phyloP scores from a whole-genome alignment of 495 filamentous ascomycete species.

The Penicillium mononematosum region DNA sequence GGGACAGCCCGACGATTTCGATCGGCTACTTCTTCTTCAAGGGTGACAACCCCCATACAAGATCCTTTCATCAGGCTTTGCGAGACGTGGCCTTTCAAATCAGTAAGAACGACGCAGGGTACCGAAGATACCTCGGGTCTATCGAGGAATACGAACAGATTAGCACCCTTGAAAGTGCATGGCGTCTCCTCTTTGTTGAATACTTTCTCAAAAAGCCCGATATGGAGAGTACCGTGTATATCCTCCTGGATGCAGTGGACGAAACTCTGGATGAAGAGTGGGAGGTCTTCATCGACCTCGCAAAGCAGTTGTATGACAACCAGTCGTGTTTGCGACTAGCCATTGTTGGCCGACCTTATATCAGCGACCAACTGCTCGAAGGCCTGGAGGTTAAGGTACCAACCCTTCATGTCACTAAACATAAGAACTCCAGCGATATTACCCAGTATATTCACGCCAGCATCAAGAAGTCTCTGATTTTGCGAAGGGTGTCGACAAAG shows the following conservation, averaged over 20 bases:
- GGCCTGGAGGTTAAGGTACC: constrained; percentile 22
- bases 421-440: constrained; percentile 35
- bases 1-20: constrained; percentile 10
- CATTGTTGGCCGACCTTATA: constrained; percentile 32
- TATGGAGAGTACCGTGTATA: constrained; percentile 21
- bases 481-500: constrained; percentile 19
- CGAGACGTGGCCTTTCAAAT: constrained; percentile 33
- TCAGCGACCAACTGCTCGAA: constrained; percentile 26
- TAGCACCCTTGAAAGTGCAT: constrained; percentile 30
- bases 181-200: constrained; percentile 29
- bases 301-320: constrained; percentile 14
- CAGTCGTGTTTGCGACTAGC: constrained; percentile 22
- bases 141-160: constrained; percentile 23
- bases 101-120: constrained; percentile 29
- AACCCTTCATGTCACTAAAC: constrained; percentile 31
- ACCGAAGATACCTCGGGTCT: constrained; percentile 22
- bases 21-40: constrained; percentile 38
- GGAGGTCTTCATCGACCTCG: constrained; percentile 21
- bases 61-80: constrained; percentile 27
- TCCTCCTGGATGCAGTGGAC: constrained; percentile 38
- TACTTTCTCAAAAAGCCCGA: constrained; percentile 24
- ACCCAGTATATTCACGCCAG: constrained; percentile 28
- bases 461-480: constrained; percentile 25
- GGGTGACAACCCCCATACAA: constrained; percentile 26
- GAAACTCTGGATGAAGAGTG: constrained; percentile 31